These are phyloP conservation scores for Tripidium arundinaceum DNA, from an alignment of 202 grass and related monocot genomes.

Conservation along the genomic window DNA sequence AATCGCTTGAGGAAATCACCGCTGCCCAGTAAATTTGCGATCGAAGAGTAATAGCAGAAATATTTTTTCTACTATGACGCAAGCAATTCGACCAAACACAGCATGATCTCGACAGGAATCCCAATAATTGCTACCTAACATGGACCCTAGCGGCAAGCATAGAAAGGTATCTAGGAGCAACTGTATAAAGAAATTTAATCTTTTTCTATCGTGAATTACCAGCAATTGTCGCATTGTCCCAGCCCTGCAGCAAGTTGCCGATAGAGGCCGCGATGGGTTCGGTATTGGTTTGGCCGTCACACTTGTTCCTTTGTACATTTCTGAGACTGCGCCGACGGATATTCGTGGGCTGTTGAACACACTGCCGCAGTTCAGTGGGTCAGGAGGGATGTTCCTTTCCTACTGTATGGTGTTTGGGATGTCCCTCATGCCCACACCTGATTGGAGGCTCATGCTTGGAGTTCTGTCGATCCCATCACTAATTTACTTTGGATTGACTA, in stretches of 20 bases:
- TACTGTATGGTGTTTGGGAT: no score
- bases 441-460: no score
- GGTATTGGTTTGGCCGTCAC: no score
- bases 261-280: constrained; percentile 79
- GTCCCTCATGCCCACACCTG: no score
- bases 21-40: background rate
- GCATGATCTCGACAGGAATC: constrained; percentile 38
- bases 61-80: background rate
- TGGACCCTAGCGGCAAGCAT: constrained; percentile 3
- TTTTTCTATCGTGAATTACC: constrained; percentile 35
- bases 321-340: no score
- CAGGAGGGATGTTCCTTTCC: no score
- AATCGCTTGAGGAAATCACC: no score
- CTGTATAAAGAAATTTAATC: background rate
- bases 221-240: constrained; percentile 90
- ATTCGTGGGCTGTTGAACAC: no score
- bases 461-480: no score
- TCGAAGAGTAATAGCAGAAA: background rate
- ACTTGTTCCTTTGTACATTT: no score
- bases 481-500: no score
- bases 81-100: constrained; percentile 26
- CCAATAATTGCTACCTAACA: constrained; percentile 47
- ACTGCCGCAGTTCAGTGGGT: no score
- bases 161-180: constrained; percentile 24
- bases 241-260: constrained; percentile 77